Evolutionary conservation across 1,284 basidiomycete genomes (phyloP).

Genomic region (Marasmius tenuissimus): DNA sequence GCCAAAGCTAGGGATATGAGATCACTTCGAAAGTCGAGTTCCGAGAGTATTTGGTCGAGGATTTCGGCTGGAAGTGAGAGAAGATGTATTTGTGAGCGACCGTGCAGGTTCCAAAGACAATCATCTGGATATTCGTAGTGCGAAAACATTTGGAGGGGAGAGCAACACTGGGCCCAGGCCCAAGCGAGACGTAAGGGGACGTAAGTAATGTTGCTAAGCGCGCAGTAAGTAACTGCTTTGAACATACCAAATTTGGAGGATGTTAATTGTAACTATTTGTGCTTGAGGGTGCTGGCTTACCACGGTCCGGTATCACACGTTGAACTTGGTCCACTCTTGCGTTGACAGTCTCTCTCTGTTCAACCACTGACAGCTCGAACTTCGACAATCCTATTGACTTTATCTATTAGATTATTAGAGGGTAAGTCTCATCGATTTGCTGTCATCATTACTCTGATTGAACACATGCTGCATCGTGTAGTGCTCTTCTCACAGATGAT

Average conservation of each 20-base stretch:
- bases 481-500: no score
- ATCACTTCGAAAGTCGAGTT: slow-evolving; percentile 38
- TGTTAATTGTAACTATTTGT: background rate
- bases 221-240: background rate
- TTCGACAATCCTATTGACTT: no score
- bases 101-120: no score
- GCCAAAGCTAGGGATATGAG: slow-evolving; percentile 44
- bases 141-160: background rate
- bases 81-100: slow-evolving; percentile 2
- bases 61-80: slow-evolving; percentile 37
- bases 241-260: background rate
- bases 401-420: no score
- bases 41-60: slow-evolving; percentile 43
- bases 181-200: no score
- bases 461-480: no score
- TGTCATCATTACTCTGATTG: no score
- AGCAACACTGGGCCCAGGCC: background rate
- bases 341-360: no score
- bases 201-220: background rate
- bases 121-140: background rate
- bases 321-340: no score
- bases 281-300: background rate
- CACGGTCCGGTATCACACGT: no score
- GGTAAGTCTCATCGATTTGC: no score
- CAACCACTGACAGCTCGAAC: no score